Percentiles rank a stretch among this genome's conserved stretches.
phyloP scores from a whole-genome alignment of 805 yeast genomes.

The Peterozyma xylosa region DNA sequence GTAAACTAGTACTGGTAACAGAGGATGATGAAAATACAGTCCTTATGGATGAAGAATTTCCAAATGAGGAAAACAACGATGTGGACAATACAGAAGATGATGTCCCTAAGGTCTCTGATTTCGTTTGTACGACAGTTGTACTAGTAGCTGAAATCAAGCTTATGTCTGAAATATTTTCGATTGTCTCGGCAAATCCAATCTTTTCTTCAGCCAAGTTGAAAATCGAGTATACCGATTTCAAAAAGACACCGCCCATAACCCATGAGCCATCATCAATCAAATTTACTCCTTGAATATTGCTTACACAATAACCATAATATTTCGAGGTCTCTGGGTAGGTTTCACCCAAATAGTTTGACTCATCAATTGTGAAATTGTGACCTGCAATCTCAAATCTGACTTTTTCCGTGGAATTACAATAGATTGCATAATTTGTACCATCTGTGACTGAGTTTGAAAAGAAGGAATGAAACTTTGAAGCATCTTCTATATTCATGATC shows the following conservation, averaged over 20 bases:
- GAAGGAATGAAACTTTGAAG: constrained; percentile 42
- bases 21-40: constrained; percentile 4
- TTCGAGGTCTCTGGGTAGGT: constrained; percentile 28
- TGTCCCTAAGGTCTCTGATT: neutral
- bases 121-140: neutral
- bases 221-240: constrained; percentile 46
- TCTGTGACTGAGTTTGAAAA: constrained; percentile 45
- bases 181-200: constrained; percentile 48
- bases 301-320: constrained; percentile 48
- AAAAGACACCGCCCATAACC: constrained; percentile 60
- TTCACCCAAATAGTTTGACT: constrained; percentile 41
- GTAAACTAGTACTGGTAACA: neutral
- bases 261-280: constrained; percentile 33
- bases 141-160: neutral
- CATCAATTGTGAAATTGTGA: constrained; percentile 33
- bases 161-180: constrained; percentile 17
- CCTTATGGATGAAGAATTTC: neutral
- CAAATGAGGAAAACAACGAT: neutral
- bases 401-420: constrained; percentile 39
- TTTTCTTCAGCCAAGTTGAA: constrained; percentile 43
- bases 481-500: constrained; percentile 48
- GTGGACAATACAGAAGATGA: constrained; percentile 4
- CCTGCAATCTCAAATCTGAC: constrained; percentile 36
- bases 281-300: constrained; percentile 54
- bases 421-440: constrained; percentile 55